Evolutionary conservation across 1,284 basidiomycete genomes (phyloP).

Genomic region (Sanghuangporus sanghuang): DNA sequence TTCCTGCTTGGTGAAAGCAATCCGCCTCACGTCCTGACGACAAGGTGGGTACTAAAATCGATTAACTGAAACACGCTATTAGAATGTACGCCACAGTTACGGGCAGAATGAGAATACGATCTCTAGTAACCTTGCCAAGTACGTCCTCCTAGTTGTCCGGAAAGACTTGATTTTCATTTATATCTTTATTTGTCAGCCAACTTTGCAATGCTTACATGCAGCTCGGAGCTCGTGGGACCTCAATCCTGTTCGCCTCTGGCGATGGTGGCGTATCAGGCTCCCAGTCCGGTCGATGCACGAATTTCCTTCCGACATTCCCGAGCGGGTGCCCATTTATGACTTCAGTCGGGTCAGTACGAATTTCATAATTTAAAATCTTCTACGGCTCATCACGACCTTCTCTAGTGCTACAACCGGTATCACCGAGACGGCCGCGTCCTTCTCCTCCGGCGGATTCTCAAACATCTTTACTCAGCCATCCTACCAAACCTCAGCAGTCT

Average conservation of each 20-base stretch:
- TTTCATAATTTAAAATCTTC: slow-evolving; percentile 24
- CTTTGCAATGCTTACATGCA: slow-evolving; percentile 32
- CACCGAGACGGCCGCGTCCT: slow-evolving; percentile 28
- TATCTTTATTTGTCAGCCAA: slow-evolving; percentile 22
- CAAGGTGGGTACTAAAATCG: slow-evolving; percentile 22
- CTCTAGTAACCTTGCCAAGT: slow-evolving; percentile 24
- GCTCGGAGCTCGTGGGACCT: slow-evolving; percentile 32
- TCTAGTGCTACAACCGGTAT: slow-evolving; percentile 26
- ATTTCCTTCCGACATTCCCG: slow-evolving; percentile 33
- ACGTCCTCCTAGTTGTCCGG: slow-evolving; percentile 9
- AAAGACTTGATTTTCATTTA: neutral
- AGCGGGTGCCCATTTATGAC: slow-evolving; percentile 23
- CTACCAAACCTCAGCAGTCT: slow-evolving; percentile 30
- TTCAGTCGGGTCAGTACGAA: slow-evolving; percentile 24
- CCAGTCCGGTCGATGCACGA: slow-evolving; percentile 25
- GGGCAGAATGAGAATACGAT: slow-evolving; percentile 26
- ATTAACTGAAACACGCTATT: too few species aligned
- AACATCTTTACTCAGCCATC: slow-evolving; percentile 32
- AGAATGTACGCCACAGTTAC: slow-evolving; percentile 12
- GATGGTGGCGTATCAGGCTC: slow-evolving; percentile 35
- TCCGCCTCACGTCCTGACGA: slow-evolving; percentile 28
- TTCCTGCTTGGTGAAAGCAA: slow-evolving; percentile 24
- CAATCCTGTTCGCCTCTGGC: slow-evolving; percentile 34
- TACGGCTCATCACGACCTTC: slow-evolving; percentile 20
- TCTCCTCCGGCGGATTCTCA: slow-evolving; percentile 38